phyloP scores from a whole-genome alignment of 2,329 filamentous ascomycete species.

The Botrytis aclada region DNA sequence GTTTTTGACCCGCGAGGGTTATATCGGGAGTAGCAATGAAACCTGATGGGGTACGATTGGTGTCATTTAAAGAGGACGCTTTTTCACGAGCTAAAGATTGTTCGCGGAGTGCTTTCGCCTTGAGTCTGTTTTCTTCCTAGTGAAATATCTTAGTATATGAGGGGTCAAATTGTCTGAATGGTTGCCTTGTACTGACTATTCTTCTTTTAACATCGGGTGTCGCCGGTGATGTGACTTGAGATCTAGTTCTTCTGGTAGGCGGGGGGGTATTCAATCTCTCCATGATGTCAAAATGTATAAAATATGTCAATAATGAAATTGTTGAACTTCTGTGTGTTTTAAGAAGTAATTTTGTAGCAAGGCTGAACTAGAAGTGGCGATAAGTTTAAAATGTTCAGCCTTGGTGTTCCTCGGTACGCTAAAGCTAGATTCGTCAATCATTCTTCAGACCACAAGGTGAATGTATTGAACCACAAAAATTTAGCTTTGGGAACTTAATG shows the following conservation, averaged over 20 bases:
- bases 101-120: slow-evolving; percentile 81
- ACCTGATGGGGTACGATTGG: slow-evolving; percentile 57
- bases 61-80: slow-evolving; percentile 38
- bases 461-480: neutral
- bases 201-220: slow-evolving; percentile 54
- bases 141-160: slow-evolving; percentile 13
- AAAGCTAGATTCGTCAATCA: neutral
- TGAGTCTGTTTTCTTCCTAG: slow-evolving; percentile 82
- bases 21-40: slow-evolving; percentile 69
- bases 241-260: neutral
- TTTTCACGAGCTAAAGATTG: slow-evolving; percentile 64
- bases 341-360: neutral
- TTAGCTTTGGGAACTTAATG: neutral
- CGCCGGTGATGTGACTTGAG: slow-evolving; percentile 43
- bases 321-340: neutral
- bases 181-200: slow-evolving; percentile 45
- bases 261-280: slow-evolving; percentile 31
- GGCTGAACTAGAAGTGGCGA: slow-evolving; percentile 18
- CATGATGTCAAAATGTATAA: slow-evolving; percentile 20
- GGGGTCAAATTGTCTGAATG: neutral
- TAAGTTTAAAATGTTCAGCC: slow-evolving; percentile 7
- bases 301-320: neutral
- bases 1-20: slow-evolving; percentile 64
- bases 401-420: slow-evolving; percentile 5
- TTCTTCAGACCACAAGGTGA: neutral